Evolutionary conservation across 2,329 filamentous ascomycete species (phyloP).

Genomic region (Fusarium sp.): DNA sequence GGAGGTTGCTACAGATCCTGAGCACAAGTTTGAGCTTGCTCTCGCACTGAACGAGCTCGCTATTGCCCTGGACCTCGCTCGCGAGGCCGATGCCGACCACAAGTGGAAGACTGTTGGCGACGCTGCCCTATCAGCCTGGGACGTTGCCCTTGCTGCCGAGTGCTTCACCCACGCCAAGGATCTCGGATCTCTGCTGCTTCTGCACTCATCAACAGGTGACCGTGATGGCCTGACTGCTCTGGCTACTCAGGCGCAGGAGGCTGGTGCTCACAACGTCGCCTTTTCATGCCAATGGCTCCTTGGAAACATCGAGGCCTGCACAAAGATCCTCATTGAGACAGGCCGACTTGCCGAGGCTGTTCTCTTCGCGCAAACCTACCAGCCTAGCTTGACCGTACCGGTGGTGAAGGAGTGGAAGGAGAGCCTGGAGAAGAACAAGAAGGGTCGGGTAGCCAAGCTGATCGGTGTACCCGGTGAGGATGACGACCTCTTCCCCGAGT

Average conservation of each 20-base stretch:
- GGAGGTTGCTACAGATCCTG: slow-evolving; percentile 92
- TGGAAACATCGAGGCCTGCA: slow-evolving; percentile 85
- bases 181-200: slow-evolving; percentile 86
- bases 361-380: slow-evolving; percentile 95
- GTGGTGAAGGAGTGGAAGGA: slow-evolving; percentile 87
- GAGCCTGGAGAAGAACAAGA: slow-evolving; percentile 85
- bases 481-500: slow-evolving; percentile 93
- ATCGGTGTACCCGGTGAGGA: slow-evolving; percentile 87
- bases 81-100: slow-evolving; percentile 88
- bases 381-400: slow-evolving; percentile 79
- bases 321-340: slow-evolving; percentile 84
- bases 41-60: slow-evolving; percentile 86
- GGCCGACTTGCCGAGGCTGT: slow-evolving; percentile 87
- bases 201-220: slow-evolving; percentile 90
- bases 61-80: slow-evolving; percentile 87
- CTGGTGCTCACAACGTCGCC: slow-evolving; percentile 90
- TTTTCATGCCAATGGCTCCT: slow-evolving; percentile 93
- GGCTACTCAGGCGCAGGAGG: slow-evolving; percentile 80
- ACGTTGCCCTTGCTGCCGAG: slow-evolving; percentile 89
- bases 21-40: slow-evolving; percentile 96
- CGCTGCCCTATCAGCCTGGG: slow-evolving; percentile 87
- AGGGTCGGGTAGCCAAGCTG: slow-evolving; percentile 85
- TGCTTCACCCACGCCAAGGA: slow-evolving; percentile 95
- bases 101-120: slow-evolving; percentile 99
- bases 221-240: slow-evolving; percentile 80